These are phyloP conservation scores for Tricholoma furcatifolium DNA, from an alignment of 768 basidiomycete species.

Conservation along the genomic window DNA sequence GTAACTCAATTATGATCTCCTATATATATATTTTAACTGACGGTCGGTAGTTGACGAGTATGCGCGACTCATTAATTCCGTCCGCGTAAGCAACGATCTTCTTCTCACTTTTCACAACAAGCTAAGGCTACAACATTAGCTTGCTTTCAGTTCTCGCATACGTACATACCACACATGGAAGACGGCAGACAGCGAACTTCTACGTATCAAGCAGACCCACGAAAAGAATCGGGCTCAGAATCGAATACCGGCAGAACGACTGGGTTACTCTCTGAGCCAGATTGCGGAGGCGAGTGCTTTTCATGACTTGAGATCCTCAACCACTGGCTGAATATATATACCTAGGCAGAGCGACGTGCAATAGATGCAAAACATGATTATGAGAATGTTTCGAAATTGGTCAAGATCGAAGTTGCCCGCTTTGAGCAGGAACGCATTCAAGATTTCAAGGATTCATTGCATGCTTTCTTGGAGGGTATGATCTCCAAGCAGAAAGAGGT, in stretches of 20 bases:
- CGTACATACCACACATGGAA: slow-evolving; percentile 84
- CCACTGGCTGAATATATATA: neutral
- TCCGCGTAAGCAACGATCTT: slow-evolving; percentile 55
- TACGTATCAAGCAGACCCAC: slow-evolving; percentile 70
- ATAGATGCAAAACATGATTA: slow-evolving; percentile 86
- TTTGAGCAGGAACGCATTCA: slow-evolving; percentile 94
- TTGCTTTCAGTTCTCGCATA: slow-evolving; percentile 86
- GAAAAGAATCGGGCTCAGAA: slow-evolving; percentile 84
- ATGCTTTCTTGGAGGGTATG: slow-evolving; percentile 86
- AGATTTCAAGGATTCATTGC: slow-evolving; percentile 86
- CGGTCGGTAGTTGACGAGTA: slow-evolving; percentile 78
- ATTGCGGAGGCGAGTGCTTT: slow-evolving; percentile 68
- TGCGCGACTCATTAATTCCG: slow-evolving; percentile 84
- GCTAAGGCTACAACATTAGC: slow-evolving; percentile 35
- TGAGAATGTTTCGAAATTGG: slow-evolving; percentile 82
- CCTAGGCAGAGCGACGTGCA: slow-evolving; percentile 80
- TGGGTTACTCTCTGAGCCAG: slow-evolving; percentile 72
- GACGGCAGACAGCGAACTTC: slow-evolving; percentile 69
- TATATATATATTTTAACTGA: neutral
- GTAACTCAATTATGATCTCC: neutral
- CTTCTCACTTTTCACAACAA: neutral
- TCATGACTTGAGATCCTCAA: neutral
- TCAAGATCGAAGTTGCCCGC: slow-evolving; percentile 85
- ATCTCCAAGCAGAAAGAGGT: slow-evolving; percentile 82
- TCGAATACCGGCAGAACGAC: slow-evolving; percentile 63